A percentile compares a stretch with the other conserved stretches of the same genome.
Evolutionary conservation across 164 flowering plant genomes (phyloP).

Genomic region (Dillenia suffruticosa): DNA sequence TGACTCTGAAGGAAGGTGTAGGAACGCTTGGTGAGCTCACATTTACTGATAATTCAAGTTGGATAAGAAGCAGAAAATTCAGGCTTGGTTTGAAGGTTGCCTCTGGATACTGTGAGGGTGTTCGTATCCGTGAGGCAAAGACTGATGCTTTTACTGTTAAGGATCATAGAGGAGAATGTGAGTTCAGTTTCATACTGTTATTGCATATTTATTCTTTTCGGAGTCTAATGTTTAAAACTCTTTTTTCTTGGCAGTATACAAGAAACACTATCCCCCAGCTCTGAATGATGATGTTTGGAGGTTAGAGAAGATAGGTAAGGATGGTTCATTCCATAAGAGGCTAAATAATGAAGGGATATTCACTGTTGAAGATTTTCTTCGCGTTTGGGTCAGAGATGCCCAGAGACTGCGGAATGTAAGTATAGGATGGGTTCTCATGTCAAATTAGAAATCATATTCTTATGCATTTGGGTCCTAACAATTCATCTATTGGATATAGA

Average conservation of each 20-base stretch:
- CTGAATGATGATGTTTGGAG: constrained; percentile 81
- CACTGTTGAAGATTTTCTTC: constrained; percentile 66
- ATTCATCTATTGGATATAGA: constrained; percentile 27
- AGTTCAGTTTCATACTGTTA: constrained; percentile 3
- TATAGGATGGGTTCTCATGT: neutral
- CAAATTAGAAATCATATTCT: neutral
- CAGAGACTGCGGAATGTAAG: constrained; percentile 54
- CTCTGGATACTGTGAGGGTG: constrained; percentile 58
- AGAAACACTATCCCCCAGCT: constrained; percentile 80
- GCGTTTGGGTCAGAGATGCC: constrained; percentile 36
- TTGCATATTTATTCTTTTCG: no score
- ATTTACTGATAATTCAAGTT: constrained; percentile 83
- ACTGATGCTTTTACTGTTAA: constrained; percentile 56
- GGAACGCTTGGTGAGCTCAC: constrained; percentile 73
- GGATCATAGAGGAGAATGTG: constrained; percentile 83
- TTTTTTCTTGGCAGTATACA: constrained; percentile 52
- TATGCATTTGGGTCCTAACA: neutral
- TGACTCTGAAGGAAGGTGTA: constrained; percentile 76
- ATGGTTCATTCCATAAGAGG: constrained; percentile 77
- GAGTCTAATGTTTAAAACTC: no score
- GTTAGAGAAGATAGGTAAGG: constrained; percentile 83
- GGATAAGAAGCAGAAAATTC: constrained; percentile 81
- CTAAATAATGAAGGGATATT: constrained; percentile 38
- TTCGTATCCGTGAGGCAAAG: constrained; percentile 73
- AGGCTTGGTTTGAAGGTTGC: constrained; percentile 67